Evolutionary conservation across 441 rosid genomes (phyloP).

Genomic region (Jatropha multifida): DNA sequence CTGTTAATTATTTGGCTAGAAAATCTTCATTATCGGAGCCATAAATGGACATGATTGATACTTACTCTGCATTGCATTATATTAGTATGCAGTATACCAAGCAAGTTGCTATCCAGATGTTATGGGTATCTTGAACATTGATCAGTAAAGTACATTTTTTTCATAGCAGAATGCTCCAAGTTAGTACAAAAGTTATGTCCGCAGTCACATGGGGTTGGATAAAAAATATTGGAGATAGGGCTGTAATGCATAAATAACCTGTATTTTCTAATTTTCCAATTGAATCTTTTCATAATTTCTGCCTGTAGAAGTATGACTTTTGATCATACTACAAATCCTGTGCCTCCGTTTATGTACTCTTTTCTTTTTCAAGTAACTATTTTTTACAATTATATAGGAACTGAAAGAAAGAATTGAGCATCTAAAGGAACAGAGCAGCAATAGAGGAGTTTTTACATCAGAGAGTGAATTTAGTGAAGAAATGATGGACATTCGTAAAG

Average conservation of each 20-base stretch:
- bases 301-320: neutral
- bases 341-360: neutral
- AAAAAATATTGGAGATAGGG: neutral
- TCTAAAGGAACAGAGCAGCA: constrained; percentile 55
- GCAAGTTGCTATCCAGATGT: neutral
- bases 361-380: neutral
- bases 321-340: neutral
- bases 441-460: constrained; percentile 53
- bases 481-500: constrained; percentile 93
- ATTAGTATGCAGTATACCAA: neutral
- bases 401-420: constrained; percentile 75
- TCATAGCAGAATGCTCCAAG: neutral
- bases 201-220: neutral
- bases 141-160: neutral
- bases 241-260: neutral
- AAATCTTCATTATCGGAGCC: neutral
- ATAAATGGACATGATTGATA: neutral
- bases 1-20: neutral
- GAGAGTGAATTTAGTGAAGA: constrained; percentile 82
- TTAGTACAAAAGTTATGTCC: neutral
- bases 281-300: neutral
- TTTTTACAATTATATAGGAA: constrained; percentile 44
- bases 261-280: neutral
- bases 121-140: neutral
- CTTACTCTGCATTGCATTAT: neutral